Base-by-base conservation (phyloP, 202 grass and related monocot genomes). In the Cymbopogon flexuosus region DNA sequence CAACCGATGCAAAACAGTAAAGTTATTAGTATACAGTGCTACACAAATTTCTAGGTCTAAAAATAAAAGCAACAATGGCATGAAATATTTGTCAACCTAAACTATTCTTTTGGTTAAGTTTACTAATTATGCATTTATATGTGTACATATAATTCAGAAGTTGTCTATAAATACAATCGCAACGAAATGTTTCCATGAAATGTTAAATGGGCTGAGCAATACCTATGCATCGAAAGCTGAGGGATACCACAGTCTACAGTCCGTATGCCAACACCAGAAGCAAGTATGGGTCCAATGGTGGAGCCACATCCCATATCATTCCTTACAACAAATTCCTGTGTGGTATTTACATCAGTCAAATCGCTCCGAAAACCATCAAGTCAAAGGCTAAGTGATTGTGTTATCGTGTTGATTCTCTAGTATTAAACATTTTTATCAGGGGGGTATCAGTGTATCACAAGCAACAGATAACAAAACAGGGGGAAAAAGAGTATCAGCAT, bases 261-360 rank as follows among this genome's bases (percentile, higher is more conserved):
- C 43, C 89, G 78, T 68, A 94, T 92, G 73, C 94, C 91, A 78
- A 94, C 88, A 76, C 91, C 91, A 14, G 94, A 97, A 79, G 94
- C 91, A 84, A 97, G 89, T 81, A 97, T 97, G 71, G 94, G 94
- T 24, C 94, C 94, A 69, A 97, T 94, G 2, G 94, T 94, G 19
- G 94, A 97, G 51, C 94, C 94, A 85, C 94, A 97, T 36, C 91
- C 94, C 94, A 97, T 89, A 75, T 97, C 94, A 88, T 97, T 97
- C 68, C 91, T 90, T 24, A 94, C 94, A 36, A 91, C 91, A 86
- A 94, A 97, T 89, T 97, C 94, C 94, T 97, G 76, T 21, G 35
- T 51, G 29, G 10, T 43, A 42, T 15, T 70, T 24, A 56, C 15
- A 61, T 59, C 65, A 85, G 6, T 33, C 21, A 23, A 54, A 13